Conservation (phyloP, 2,329 filamentous ascomycete genomes). For the Apiospora marii region DNA sequence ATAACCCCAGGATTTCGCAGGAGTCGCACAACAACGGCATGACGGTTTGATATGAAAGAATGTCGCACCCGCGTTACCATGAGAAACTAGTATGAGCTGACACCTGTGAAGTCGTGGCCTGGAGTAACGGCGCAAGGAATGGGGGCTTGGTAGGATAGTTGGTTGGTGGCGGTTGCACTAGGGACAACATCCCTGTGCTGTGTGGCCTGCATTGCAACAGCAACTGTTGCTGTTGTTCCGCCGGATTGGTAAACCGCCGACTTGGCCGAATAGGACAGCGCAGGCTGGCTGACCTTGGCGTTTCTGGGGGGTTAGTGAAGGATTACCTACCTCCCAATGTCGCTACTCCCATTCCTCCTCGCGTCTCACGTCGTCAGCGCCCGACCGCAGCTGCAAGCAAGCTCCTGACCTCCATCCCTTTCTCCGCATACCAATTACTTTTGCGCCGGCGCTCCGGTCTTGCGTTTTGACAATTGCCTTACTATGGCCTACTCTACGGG, state of each 20-base stretch:
- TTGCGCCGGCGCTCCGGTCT: background rate
- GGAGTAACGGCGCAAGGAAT: no score
- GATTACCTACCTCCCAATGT: background rate
- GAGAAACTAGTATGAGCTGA: background rate
- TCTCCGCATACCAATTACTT: background rate
- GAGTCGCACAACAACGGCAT: no score
- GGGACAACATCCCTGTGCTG: no score
- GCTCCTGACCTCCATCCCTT: background rate
- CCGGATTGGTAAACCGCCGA: background rate
- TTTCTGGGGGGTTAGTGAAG: background rate
- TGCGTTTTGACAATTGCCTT: background rate
- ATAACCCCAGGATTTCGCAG: no score
- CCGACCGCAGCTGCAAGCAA: background rate
- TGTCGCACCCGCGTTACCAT: background rate
- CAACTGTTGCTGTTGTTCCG: no score
- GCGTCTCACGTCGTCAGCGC: background rate
- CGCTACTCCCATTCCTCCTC: background rate
- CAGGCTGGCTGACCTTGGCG: background rate
- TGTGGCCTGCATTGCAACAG: no score
- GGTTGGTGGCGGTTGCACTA: no score
- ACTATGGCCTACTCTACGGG: constrained; percentile 36
- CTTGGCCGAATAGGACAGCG: background rate
- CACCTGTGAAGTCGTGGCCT: no score
- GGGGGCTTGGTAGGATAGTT: no score
- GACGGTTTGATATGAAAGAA: background rate